A percentile compares a stretch with the other conserved stretches of the same genome.
Conservation (phyloP, 2,329 filamentous ascomycete genomes). For the Botrytis tulipae region DNA sequence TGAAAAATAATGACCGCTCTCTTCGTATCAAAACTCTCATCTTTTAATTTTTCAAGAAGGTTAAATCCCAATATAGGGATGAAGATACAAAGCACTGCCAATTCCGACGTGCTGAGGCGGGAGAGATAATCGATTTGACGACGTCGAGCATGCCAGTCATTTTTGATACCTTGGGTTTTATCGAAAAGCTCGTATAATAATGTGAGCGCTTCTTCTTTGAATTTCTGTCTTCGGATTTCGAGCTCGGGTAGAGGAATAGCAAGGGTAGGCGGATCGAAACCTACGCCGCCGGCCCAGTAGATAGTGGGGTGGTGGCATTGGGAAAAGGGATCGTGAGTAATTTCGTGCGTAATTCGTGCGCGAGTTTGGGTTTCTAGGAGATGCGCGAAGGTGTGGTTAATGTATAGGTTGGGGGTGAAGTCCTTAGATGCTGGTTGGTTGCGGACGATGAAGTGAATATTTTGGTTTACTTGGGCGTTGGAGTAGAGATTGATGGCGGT, state of each 20-base stretch:
- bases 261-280: slow-evolving; percentile 4
- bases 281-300: background rate
- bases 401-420: background rate
- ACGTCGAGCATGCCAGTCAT: background rate
- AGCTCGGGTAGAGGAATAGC: background rate
- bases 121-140: background rate
- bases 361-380: slow-evolving; percentile 8
- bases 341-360: background rate
- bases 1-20: background rate
- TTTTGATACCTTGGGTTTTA: background rate
- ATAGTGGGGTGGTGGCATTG: background rate
- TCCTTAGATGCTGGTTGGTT: background rate
- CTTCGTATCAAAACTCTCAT: background rate
- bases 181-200: slow-evolving; percentile 15
- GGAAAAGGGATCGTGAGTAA: slow-evolving; percentile 6
- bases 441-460: background rate
- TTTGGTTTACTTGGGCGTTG: background rate
- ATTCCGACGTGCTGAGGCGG: background rate
- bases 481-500: background rate
- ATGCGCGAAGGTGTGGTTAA: slow-evolving; percentile 2
- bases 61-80: background rate
- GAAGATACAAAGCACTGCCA: slow-evolving; percentile 15
- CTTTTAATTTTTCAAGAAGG: slow-evolving; percentile 4
- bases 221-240: background rate
- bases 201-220: slow-evolving; percentile 8